Evolutionary conservation across 768 basidiomycete genomes (phyloP).

Genomic region (Suillus occidentalis): DNA sequence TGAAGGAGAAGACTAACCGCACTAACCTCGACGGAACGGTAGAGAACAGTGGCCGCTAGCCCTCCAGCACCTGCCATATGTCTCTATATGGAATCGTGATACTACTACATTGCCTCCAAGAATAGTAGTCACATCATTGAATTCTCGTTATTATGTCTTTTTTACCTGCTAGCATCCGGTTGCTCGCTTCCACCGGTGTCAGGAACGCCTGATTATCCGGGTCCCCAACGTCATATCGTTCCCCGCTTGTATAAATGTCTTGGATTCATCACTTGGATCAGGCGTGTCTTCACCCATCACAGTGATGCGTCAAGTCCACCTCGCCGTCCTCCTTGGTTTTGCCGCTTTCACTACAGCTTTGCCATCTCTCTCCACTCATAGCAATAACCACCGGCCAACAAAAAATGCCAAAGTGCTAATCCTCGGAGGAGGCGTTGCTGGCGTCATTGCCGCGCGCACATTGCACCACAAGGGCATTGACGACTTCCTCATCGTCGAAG

Average conservation of each 20-base stretch:
- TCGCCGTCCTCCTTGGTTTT: background rate
- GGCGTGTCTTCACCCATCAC: background rate
- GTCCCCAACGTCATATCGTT: background rate
- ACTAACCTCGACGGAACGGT: too few relatives aligned
- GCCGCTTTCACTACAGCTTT: background rate
- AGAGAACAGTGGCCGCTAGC: too few relatives aligned
- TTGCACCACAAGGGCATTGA: constrained; percentile 52
- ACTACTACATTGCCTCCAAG: too few relatives aligned
- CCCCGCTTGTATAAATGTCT: background rate
- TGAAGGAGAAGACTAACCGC: too few relatives aligned
- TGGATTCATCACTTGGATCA: background rate
- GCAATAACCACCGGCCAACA: background rate
- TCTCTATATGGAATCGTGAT: too few relatives aligned
- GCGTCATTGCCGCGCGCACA: constrained; percentile 63
- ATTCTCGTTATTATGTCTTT: background rate
- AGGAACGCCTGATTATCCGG: background rate
- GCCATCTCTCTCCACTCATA: background rate
- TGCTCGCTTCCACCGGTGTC: background rate
- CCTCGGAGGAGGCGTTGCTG: constrained; percentile 66
- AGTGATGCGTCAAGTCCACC: background rate
- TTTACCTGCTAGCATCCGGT: background rate
- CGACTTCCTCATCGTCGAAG: constrained; percentile 65
- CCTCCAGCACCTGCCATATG: too few relatives aligned
- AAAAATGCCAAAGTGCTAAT: constrained; percentile 47
- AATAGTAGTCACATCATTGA: too few relatives aligned